Conservation (phyloP, 2,329 filamentous ascomycete species). For the Hymenoscyphus fraxineus region DNA sequence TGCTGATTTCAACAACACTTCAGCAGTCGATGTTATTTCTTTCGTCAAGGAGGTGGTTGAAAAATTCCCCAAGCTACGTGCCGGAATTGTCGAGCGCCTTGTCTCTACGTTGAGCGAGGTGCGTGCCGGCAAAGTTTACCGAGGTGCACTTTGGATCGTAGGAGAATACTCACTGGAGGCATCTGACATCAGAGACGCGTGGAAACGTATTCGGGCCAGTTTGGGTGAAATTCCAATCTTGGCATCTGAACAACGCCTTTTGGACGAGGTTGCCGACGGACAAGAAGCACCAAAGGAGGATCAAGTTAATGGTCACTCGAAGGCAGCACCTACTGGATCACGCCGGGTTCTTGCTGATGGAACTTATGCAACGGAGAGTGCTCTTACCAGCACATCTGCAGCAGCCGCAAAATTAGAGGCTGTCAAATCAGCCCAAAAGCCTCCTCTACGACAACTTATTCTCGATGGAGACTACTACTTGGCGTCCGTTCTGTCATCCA, state of each 20-base stretch:
- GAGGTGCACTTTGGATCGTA: slow-evolving; percentile 94
- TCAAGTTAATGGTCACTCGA: slow-evolving; percentile 77
- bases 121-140: slow-evolving; percentile 93
- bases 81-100: slow-evolving; percentile 81
- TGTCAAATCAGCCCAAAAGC: slow-evolving; percentile 95
- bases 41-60: slow-evolving; percentile 99
- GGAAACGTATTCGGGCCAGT: slow-evolving; percentile 92
- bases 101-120: slow-evolving; percentile 91
- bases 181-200: slow-evolving; percentile 90
- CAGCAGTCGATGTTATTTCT: slow-evolving; percentile 94
- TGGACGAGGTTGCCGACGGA: slow-evolving; percentile 76
- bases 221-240: slow-evolving; percentile 96
- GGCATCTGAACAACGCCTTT: slow-evolving; percentile 84
- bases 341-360: slow-evolving; percentile 92
- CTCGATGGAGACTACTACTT: slow-evolving; percentile 97
- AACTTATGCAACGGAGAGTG: slow-evolving; percentile 95
- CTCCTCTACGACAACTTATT: slow-evolving; percentile 88
- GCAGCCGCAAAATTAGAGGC: slow-evolving; percentile 89
- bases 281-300: slow-evolving; percentile 56
- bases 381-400: slow-evolving; percentile 86
- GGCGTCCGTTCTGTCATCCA: slow-evolving; percentile 90
- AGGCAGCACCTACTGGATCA: slow-evolving; percentile 76
- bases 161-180: slow-evolving; percentile 95
- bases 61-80: slow-evolving; percentile 87
- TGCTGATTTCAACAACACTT: slow-evolving; percentile 94